Conservation (phyloP, 352 stramenopile genomes). For the Phytophthora hybrid region DNA sequence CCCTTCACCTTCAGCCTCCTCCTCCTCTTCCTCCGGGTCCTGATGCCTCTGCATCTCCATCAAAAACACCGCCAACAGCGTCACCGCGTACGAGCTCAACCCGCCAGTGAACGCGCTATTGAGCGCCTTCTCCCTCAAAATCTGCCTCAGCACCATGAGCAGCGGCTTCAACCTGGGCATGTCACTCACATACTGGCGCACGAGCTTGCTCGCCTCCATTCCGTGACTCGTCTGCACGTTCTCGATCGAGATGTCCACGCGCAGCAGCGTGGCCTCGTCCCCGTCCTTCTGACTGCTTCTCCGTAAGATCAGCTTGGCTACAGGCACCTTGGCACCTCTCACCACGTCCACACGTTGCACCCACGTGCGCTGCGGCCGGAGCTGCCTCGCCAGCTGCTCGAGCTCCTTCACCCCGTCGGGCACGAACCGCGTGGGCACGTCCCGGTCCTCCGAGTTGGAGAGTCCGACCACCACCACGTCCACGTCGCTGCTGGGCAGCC, state of each 20-base stretch:
- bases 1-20: not conserved
- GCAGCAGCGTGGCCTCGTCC: constrained; percentile 39
- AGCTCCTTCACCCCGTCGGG: constrained; percentile 58
- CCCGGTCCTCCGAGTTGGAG: constrained; percentile 42
- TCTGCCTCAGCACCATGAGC: constrained; percentile 87
- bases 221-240: constrained; percentile 81
- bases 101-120: constrained; percentile 92
- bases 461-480: constrained; percentile 89
- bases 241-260: constrained; percentile 92
- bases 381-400: constrained; percentile 57
- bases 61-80: constrained; percentile 86
- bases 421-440: constrained; percentile 61
- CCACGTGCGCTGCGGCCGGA: constrained; percentile 69
- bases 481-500: constrained; percentile 89
- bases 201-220: constrained; percentile 86
- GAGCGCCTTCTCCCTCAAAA: constrained; percentile 87
- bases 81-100: constrained; percentile 89
- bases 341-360: constrained; percentile 86
- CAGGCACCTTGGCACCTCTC: constrained; percentile 83
- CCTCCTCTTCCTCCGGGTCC: constrained; percentile 31
- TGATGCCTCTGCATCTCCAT: constrained; percentile 76
- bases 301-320: constrained; percentile 83
- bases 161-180: constrained; percentile 81
- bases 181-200: constrained; percentile 74
- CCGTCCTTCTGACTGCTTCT: constrained; percentile 43